Conservation (phyloP, 257 asterid species). For the Fraxinus quadrangulata region DNA sequence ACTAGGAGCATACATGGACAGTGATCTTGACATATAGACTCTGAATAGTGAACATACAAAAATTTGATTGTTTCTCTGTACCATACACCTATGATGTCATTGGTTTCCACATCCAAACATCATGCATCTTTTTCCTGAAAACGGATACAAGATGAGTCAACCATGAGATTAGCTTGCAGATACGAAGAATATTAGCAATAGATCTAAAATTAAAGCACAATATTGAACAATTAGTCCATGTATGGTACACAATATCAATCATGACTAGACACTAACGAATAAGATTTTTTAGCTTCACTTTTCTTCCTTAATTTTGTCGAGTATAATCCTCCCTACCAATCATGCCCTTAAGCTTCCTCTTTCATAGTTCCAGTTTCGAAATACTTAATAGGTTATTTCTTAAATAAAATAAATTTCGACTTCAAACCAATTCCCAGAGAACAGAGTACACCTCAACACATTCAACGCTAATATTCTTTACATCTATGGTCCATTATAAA, state of each 20-base stretch:
- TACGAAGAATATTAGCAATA: slow-evolving; percentile 4
- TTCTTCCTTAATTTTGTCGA: not conserved
- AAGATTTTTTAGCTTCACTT: not conserved
- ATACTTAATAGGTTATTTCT: no score
- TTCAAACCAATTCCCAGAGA: not conserved
- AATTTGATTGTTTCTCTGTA: slow-evolving; percentile 24
- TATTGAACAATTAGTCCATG: not conserved
- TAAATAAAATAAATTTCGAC: not conserved
- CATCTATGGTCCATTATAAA: not conserved
- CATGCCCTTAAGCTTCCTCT: not conserved
- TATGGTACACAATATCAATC: not conserved
- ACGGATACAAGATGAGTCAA: slow-evolving; percentile 22
- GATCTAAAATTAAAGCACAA: not conserved
- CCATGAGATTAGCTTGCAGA: not conserved
- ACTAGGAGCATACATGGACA: slow-evolving; percentile 22
- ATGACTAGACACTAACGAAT: not conserved
- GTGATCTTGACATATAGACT: slow-evolving; percentile 20
- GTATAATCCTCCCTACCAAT: not conserved
- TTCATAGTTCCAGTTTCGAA: no score
- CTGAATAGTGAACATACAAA: slow-evolving; percentile 27
- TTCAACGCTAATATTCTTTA: not conserved
- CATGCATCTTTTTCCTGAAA: slow-evolving; percentile 41
- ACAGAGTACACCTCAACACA: not conserved
- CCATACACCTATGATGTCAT: slow-evolving; percentile 1
- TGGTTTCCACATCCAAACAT: slow-evolving; percentile 22